Base-by-base conservation (phyloP, 306 rosid species). In the Lathyrus oleraceus region DNA sequence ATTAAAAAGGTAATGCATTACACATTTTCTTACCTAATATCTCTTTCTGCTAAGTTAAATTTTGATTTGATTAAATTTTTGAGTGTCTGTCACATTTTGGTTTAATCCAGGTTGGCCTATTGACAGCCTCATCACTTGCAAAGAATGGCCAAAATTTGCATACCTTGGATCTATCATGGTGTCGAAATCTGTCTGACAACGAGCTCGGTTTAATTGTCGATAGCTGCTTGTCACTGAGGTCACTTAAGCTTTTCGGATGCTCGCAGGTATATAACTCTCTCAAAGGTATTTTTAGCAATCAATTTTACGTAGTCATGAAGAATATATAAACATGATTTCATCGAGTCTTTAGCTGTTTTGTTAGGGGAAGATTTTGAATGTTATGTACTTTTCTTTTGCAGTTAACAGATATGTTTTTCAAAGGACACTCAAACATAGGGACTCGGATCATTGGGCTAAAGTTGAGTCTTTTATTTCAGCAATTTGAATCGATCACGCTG, bases 91-190 rank as follows among this genome's bases (percentile, higher is more conserved):
- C 65, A 40, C 36, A 20, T 47, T 47, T 9, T 63, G 79, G 44
- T 53, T 57, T 72, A 59, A 69, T 80, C 42, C 86, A 94, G 97
- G 99, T 91, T 72, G 80, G 84, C 63, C 49, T 54, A 53, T 73
- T 78, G 73, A 91, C 97, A 20, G 67, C 89, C 11, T 19, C 79
- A 47, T 83, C 96, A 32, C 96, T 94, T 32, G 88, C 86, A 60
- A 71, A 19, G 45, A 52, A 52, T 62, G 79, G 84, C n/a, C 84
- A 52, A 70, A 83, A 65, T 54, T 79, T 94, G 90, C 85, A 83
- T 75, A 77, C 52, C 53, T 84, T 94, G 51, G 97, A 94, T 81
- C 78, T 94, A 28, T 91, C 99, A 35, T 94, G 90, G 90, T 91
- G 99, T 82, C 82, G 92, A 64, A 81, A 77, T 53, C 59, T 94